These are phyloP conservation scores for Aspergillus ustus DNA, from an alignment of 2,329 filamentous ascomycete species.

Conservation along the genomic window DNA sequence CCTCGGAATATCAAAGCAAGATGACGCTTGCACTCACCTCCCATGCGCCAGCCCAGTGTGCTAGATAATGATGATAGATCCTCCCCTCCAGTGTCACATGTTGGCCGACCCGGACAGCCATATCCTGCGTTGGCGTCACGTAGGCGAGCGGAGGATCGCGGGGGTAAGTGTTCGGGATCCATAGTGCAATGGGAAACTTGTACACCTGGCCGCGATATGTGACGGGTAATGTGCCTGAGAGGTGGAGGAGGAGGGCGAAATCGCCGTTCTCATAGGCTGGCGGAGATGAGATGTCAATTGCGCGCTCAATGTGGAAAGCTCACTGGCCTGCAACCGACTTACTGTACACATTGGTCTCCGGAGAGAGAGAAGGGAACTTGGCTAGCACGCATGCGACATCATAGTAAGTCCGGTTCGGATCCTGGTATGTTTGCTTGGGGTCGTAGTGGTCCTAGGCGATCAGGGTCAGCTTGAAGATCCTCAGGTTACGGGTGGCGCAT, in stretches of 20 bases:
- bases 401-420: constrained; percentile 90
- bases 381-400: constrained; percentile 84
- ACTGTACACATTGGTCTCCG: constrained; percentile 96
- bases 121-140: constrained; percentile 83
- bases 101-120: constrained; percentile 89
- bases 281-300: constrained; percentile 7
- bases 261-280: constrained; percentile 85
- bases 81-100: constrained; percentile 92
- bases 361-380: constrained; percentile 77
- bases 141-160: constrained; percentile 84
- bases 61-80: constrained; percentile 94
- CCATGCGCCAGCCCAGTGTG: constrained; percentile 86
- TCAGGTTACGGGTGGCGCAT: constrained; percentile 6
- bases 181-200: constrained; percentile 87
- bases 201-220: constrained; percentile 87
- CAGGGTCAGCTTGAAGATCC: constrained; percentile 15
- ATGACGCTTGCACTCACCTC: constrained; percentile 66
- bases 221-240: constrained; percentile 89
- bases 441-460: constrained; percentile 41
- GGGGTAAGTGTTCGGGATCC: constrained; percentile 91
- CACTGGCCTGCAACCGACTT: constrained; percentile 39
- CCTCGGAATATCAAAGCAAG: neutral
- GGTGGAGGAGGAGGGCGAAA: constrained; percentile 82
- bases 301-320: neutral
- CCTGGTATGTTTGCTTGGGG: constrained; percentile 78